phyloP scores from a whole-genome alignment of 306 rosid species.

The Castanea crenata region DNA sequence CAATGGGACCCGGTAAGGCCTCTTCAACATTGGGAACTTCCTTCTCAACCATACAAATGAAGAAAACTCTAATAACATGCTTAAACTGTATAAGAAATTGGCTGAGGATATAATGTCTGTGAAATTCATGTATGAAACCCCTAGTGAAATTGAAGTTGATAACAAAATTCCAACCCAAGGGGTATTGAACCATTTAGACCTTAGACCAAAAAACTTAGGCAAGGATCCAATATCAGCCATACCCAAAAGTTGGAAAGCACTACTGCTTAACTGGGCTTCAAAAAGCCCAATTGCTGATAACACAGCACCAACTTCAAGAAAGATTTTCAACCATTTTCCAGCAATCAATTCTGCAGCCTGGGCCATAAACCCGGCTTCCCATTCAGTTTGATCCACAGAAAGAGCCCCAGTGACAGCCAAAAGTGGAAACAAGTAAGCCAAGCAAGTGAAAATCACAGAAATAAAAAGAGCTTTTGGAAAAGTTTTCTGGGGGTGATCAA shows the following conservation, averaged over 20 bases:
- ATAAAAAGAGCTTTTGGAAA: slow-evolving; percentile 55
- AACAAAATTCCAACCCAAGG: slow-evolving; percentile 67
- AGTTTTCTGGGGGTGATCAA: slow-evolving; percentile 47
- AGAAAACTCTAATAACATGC: slow-evolving; percentile 57
- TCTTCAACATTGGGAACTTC: slow-evolving; percentile 31
- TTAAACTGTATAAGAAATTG: slow-evolving; percentile 57
- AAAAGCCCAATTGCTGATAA: slow-evolving; percentile 54
- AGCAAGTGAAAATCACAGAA: slow-evolving; percentile 51
- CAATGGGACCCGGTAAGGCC: slow-evolving; percentile 57
- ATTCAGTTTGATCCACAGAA: slow-evolving; percentile 26
- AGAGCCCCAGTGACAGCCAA: slow-evolving; percentile 48
- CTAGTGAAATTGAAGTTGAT: slow-evolving; percentile 33
- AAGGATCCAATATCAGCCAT: slow-evolving; percentile 65
- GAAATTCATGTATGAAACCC: slow-evolving; percentile 41
- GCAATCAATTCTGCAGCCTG: slow-evolving; percentile 52
- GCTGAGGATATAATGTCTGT: slow-evolving; percentile 35
- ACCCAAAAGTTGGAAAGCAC: slow-evolving; percentile 60
- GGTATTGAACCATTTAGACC: slow-evolving; percentile 46
- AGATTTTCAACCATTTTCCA: slow-evolving; percentile 50
- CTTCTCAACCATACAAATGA: slow-evolving; percentile 54
- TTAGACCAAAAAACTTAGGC: slow-evolving; percentile 33
- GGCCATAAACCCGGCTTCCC: slow-evolving; percentile 45
- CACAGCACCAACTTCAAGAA: slow-evolving; percentile 56
- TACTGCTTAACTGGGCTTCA: slow-evolving; percentile 64
- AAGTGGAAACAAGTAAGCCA: slow-evolving; percentile 46